Base-by-base conservation (phyloP, 2,329 filamentous ascomycete species). In the Paraphoma chrysanthemicola region DNA sequence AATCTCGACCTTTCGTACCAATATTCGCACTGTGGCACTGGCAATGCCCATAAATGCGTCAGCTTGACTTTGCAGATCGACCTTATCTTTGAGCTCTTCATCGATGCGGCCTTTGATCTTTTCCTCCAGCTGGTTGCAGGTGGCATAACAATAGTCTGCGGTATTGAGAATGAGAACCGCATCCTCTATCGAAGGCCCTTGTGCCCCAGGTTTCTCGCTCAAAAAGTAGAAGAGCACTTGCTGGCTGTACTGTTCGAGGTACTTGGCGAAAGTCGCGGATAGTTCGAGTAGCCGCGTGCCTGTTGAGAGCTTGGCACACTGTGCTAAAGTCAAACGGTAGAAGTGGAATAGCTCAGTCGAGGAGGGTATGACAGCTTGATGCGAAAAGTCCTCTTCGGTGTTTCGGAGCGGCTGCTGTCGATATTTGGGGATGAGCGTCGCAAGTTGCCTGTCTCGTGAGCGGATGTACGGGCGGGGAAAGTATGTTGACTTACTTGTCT, bases 311-410 rank as follows among this genome's bases (percentile, higher is more conserved):
- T 97, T 98, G 4, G 95, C 93, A 77, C 95, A 99, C 78, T 99
- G 95, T 3, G 93, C 92, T 36, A 99, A 80, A 0, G 92, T 94
- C 56, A 94, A 86, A 59, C 96, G 92, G 79, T 99, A 99, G 73
- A 97, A 97, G 70, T 97, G 92, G 78, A 99, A 99, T 0, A 99
- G 85, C 73, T 99, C 95, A 44, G 96, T 97, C 3, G 95, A 96
- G 0, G 95, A 98, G 1, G 90, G 84, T 55, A 97, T 94, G 54
- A 99, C 94, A 44, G 92, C 88, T 73, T 96, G 92, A 0, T 91
- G 83, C 42, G 92, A 91, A 75, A 98, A 98, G 53, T 99, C 95
- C 67, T 99, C 95, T 64, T 97, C 95, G 0, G 85, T 81, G 3
- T 91, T 88, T 41, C 93, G 84, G 2, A 96, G 83, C 0, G 92